Conservation (phyloP, 2,329 filamentous ascomycete genomes). For the Sporothrix mexicana region DNA sequence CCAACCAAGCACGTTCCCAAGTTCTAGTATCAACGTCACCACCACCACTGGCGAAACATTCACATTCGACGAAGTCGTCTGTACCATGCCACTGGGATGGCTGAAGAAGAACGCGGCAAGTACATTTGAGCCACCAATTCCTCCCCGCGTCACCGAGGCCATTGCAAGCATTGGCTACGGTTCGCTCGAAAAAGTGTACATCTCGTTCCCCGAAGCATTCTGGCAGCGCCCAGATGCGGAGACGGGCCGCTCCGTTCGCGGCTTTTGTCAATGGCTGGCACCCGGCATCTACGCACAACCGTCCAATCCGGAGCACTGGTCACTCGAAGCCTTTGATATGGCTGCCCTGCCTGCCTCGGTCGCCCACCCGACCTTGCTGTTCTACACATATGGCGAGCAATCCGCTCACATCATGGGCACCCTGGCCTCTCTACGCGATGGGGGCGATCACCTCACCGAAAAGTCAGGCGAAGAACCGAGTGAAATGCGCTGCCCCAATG, state of each 20-base stretch:
- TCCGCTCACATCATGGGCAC: conserved; percentile 59
- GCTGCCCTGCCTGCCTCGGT: conserved; percentile 64
- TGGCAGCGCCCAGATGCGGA: conserved; percentile 61
- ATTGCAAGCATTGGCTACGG: conserved; percentile 72
- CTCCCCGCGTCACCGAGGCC: conserved; percentile 61
- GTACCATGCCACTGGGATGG: conserved; percentile 73
- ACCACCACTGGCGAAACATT: conserved; percentile 53
- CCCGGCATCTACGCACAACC: conserved; percentile 67
- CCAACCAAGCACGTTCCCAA: conserved; percentile 15
- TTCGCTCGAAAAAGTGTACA: conserved; percentile 67
- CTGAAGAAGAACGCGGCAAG: conserved; percentile 62
- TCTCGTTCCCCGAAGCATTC: conserved; percentile 76
- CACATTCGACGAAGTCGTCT: conserved; percentile 70
- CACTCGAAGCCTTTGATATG: conserved; percentile 78
- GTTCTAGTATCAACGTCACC: conserved; percentile 51
- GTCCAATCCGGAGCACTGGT: conserved; percentile 70
- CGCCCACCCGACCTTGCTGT: conserved; percentile 81
- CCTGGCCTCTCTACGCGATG: conserved; percentile 47
- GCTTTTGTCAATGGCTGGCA: conserved; percentile 77
- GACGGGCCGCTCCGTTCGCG: conserved; percentile 54
- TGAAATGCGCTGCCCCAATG: conserved; percentile 43
- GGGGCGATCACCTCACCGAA: not conserved
- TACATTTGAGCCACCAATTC: conserved; percentile 66
- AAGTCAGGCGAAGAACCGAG: not conserved
- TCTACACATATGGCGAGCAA: conserved; percentile 75